phyloP scores from a whole-genome alignment of 2,329 filamentous ascomycete species.

The Ophiostoma perfectum region DNA sequence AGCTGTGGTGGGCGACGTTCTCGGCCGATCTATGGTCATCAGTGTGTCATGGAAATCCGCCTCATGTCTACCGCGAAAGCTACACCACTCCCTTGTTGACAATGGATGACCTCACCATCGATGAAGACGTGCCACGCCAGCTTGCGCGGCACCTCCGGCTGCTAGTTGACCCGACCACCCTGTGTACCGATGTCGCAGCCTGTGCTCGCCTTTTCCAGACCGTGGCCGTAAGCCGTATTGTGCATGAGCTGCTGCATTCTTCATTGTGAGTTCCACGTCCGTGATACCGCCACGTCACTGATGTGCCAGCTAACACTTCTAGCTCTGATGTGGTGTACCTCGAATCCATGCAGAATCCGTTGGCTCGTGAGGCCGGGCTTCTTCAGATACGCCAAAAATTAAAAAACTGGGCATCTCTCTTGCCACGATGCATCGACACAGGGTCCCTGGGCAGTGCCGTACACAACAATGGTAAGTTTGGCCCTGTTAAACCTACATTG shows the following conservation, averaged over 20 bases:
- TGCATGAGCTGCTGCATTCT: neutral
- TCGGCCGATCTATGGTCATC: conserved; percentile 42
- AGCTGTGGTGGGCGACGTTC: conserved; percentile 44
- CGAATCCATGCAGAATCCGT: neutral
- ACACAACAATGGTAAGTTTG: conserved; percentile 27
- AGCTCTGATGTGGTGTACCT: conserved; percentile 6
- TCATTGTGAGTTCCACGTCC: neutral
- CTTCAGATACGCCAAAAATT: conserved; percentile 31
- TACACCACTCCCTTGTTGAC: neutral
- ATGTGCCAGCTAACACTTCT: neutral
- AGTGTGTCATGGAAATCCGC: conserved; percentile 43
- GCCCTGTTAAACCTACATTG: too few species aligned
- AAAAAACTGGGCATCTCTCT: conserved; percentile 35
- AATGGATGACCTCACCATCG: neutral
- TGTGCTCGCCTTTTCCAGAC: neutral
- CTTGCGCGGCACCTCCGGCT: neutral
- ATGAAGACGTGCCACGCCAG: neutral
- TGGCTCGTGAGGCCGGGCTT: neutral
- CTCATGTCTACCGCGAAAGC: conserved; percentile 37
- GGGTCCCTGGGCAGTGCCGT: conserved; percentile 20
- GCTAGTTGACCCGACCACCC: neutral
- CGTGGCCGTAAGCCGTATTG: neutral
- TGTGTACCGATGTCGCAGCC: neutral
- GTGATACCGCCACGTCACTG: neutral
- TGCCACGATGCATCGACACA: conserved; percentile 36